Evolutionary conservation across 2,329 filamentous ascomycete genomes (phyloP).

Genomic region (Scopulariopsis brevicaulis): DNA sequence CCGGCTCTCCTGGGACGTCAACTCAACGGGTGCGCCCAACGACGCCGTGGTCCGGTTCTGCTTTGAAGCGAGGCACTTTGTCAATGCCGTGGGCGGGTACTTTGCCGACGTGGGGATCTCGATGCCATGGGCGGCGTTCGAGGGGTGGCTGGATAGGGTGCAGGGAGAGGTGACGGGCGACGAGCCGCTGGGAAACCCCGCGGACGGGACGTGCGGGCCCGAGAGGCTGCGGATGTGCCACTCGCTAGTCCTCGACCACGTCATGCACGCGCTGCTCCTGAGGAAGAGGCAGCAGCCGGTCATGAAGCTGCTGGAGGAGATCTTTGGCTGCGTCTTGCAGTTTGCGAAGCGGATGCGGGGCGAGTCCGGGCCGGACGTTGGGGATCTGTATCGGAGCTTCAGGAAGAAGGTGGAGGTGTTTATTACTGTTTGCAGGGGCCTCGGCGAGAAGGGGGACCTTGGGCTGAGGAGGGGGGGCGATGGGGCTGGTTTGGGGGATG

Average conservation of each 20-base stretch:
- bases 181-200: constrained; percentile 28
- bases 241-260: constrained; percentile 61
- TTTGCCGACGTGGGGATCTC: constrained; percentile 71
- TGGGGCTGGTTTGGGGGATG: constrained; percentile 17
- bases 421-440: constrained; percentile 56
- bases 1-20: constrained; percentile 49
- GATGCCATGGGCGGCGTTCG: constrained; percentile 62
- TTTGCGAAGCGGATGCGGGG: constrained; percentile 47
- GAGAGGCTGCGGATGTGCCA: constrained; percentile 59
- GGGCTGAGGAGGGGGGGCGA: constrained; percentile 19
- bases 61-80: constrained; percentile 70
- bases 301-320: constrained; percentile 61
- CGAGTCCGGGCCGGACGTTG: constrained; percentile 12
- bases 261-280: constrained; percentile 62
- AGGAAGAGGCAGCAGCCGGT: constrained; percentile 65
- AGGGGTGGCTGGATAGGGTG: constrained; percentile 50
- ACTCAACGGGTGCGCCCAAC: constrained; percentile 22
- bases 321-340: constrained; percentile 59
- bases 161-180: constrained; percentile 38
- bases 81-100: constrained; percentile 61
- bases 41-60: constrained; percentile 46
- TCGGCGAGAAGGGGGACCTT: constrained; percentile 51
- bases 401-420: constrained; percentile 65
- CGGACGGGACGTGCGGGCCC: constrained; percentile 44
- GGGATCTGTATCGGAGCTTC: constrained; percentile 51